phyloP scores from a whole-genome alignment of 306 rosid species.

The Sicyos edulis region DNA sequence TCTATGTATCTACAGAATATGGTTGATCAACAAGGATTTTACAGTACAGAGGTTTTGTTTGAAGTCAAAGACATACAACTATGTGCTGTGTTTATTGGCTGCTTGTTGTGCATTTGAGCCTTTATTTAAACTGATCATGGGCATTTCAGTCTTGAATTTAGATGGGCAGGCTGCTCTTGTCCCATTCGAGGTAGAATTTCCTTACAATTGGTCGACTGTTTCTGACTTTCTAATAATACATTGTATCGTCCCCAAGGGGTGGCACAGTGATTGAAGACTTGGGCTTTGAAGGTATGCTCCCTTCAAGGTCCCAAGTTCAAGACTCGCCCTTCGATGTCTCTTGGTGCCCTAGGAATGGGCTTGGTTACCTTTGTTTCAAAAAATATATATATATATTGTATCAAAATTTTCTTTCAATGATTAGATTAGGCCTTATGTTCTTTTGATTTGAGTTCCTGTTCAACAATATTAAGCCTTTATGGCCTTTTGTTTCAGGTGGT shows the following conservation, averaged over 20 bases:
- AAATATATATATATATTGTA: too few species aligned
- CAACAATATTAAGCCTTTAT: background rate
- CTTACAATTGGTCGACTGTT: background rate
- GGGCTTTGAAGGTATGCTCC: too few species aligned
- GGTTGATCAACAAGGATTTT: constrained; percentile 66
- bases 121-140: constrained; percentile 70
- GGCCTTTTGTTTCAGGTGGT: constrained; percentile 40
- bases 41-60: constrained; percentile 58
- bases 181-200: constrained; percentile 77
- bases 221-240: background rate
- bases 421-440: background rate
- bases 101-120: constrained; percentile 68
- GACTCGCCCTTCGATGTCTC: too few species aligned
- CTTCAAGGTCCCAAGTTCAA: too few species aligned
- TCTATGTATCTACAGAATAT: constrained; percentile 64
- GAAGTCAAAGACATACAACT: constrained; percentile 72
- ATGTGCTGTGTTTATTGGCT: constrained; percentile 62
- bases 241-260: too few species aligned
- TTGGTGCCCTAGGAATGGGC: too few species aligned
- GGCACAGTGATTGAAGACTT: background rate
- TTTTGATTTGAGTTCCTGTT: background rate
- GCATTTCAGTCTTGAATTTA: constrained; percentile 64
- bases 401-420: background rate
- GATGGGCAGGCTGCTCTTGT: constrained; percentile 76
- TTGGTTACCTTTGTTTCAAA: too few species aligned